phyloP scores from a whole-genome alignment of 345 rosid genomes.

The Punica granatum region DNA sequence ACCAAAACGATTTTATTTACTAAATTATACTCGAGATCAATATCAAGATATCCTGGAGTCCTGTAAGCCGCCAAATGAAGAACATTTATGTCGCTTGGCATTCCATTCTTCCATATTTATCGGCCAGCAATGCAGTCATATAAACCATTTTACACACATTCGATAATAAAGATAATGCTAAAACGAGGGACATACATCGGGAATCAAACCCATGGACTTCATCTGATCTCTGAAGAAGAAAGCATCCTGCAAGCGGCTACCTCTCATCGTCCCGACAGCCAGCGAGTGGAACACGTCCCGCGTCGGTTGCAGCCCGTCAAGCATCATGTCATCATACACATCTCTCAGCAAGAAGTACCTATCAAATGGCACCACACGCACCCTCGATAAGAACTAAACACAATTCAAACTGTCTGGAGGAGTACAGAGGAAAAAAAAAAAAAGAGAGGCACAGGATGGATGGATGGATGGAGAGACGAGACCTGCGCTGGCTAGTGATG shows the following conservation, averaged over 20 bases:
- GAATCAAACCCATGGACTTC: constrained; percentile 82
- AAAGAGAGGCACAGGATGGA: too few species aligned
- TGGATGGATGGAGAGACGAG: neutral
- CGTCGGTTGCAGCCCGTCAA: constrained; percentile 88
- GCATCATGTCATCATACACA: constrained; percentile 81
- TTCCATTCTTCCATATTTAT: too few species aligned
- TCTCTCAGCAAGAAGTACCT: constrained; percentile 72
- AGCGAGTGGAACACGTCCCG: constrained; percentile 69
- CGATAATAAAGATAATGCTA: neutral
- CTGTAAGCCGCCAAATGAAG: neutral
- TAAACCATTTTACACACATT: neutral
- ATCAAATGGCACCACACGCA: neutral
- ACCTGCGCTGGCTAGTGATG: constrained; percentile 63
- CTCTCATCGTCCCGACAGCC: constrained; percentile 82
- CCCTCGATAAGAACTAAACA: neutral
- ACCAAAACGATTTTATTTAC: neutral
- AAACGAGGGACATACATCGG: constrained; percentile 51
- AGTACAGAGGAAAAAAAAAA: neutral
- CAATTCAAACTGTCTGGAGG: neutral
- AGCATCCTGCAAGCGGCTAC: constrained; percentile 76
- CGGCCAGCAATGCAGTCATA: neutral
- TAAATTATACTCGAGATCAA: neutral
- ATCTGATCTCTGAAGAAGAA: constrained; percentile 81
- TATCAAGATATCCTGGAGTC: neutral
- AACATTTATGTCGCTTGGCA: neutral